Evolutionary conservation across 805 yeast species (phyloP), one percentile per base, ranked within the genome.

Genomic region (Barnettozyma populi): DNA sequence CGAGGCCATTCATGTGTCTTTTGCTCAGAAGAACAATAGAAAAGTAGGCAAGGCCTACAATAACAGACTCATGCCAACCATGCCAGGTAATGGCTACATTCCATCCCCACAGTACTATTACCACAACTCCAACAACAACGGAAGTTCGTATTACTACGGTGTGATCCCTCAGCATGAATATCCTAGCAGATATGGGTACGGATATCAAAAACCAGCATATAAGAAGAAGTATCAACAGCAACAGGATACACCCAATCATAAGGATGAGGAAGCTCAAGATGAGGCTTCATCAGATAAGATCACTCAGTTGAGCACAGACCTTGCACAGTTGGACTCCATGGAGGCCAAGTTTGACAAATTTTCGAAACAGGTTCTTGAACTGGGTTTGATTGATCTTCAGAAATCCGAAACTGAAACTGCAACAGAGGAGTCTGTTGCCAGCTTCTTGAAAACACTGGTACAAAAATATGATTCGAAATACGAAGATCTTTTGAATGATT

Each of bases 11-110:
- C 75, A 73, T 56, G 89, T 86, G 43, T 82, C 89, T 34, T 78
- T 84, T 65, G 94, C 94, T 20, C 89, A 83, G 66, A 73, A 84
- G 65, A 80, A 80, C 68, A 77, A 80, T 61, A 82, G 78, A 61
- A 74, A 80, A 39, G 32, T 24, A 34, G 32, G 21, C 8, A 20
- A 24, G 29, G 14, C 37, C 14, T 35, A 35, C 41, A 37, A n/a
- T 18, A 23, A 23, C 41, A 37, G 41, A 37, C 16, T 18, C 11
- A 35, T 35, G 21, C 20, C 37, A 5, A 16, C 14, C 11, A 35
- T 35, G 21, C 11, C 23, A 5, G 14, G 23, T 16, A 35, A 18
- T 37, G 40, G 40, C 23, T 37, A 37, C 14, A 18, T 39, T 39
- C 34, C 42, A 20, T 4, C 32, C 18, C 42, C 42, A 21, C 40